phyloP scores from a whole-genome alignment of 305 asterid genomes.

The Plantago coronopus region DNA sequence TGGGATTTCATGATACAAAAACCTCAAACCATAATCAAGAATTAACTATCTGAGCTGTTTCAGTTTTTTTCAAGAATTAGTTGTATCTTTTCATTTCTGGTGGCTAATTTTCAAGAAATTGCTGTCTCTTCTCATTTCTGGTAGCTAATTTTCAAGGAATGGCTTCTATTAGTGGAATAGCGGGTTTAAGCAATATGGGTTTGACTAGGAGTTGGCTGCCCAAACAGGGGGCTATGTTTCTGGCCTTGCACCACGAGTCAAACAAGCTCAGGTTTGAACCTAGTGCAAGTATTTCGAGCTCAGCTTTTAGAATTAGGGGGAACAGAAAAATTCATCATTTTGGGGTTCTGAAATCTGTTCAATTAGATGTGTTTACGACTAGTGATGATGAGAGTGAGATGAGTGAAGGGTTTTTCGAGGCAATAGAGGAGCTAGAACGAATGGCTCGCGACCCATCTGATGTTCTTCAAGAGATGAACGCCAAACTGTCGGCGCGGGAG shows the following conservation, averaged over 20 bases:
- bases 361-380: constrained; percentile 63
- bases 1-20: background rate
- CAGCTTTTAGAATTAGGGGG: constrained; percentile 20
- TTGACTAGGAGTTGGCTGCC: constrained; percentile 31
- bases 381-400: constrained; percentile 80
- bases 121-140: background rate
- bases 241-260: constrained; percentile 27
- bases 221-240: constrained; percentile 27
- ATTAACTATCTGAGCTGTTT: constrained; percentile 3
- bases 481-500: constrained; percentile 69
- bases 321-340: constrained; percentile 25
- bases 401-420: constrained; percentile 88
- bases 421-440: constrained; percentile 85
- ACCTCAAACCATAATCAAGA: background rate
- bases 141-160: constrained; percentile 21
- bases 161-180: constrained; percentile 54
- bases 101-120: background rate
- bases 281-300: constrained; percentile 24
- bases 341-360: constrained; percentile 52
- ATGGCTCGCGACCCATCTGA: constrained; percentile 95
- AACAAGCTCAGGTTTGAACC: constrained; percentile 31
- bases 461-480: constrained; percentile 83
- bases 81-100: background rate
- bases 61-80: background rate
- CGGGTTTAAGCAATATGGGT: constrained; percentile 36